Evolutionary conservation across 352 stramenopile species (phyloP).

Genomic region (Paralagenidium karlingii): DNA sequence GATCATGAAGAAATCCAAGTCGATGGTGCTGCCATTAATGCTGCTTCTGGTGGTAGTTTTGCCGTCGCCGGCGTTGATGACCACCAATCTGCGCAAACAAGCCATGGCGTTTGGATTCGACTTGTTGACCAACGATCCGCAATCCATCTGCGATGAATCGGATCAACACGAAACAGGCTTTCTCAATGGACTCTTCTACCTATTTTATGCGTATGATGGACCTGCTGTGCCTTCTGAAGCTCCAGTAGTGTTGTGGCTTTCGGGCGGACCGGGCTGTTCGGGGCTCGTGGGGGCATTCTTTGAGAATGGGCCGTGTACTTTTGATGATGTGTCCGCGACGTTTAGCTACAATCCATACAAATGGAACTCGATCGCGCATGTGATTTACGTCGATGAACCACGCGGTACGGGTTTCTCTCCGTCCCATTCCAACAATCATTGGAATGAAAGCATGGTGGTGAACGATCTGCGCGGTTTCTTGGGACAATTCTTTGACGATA

Average conservation of each 20-base stretch:
- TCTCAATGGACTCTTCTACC: constrained; percentile 56
- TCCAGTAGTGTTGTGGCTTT: constrained; percentile 95
- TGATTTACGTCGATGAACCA: constrained; percentile 97
- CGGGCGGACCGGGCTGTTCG: constrained; percentile 92
- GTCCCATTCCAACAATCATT: constrained; percentile 9
- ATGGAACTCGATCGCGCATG: constrained; percentile 91
- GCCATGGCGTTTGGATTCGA: no score
- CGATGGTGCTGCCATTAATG: no score
- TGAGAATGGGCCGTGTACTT: constrained; percentile 94
- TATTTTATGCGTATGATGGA: constrained; percentile 69
- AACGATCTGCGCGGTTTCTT: constrained; percentile 38
- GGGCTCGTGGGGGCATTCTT: constrained; percentile 87
- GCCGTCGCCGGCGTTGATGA: no score
- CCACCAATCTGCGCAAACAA: no score
- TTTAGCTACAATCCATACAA: constrained; percentile 83
- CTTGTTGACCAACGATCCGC: no score
- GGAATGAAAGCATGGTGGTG: constrained; percentile 33
- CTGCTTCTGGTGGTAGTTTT: no score
- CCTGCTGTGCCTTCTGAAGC: constrained; percentile 12
- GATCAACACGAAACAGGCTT: constrained; percentile 37
- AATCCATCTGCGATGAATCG: constrained; percentile 63
- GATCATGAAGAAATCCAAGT: no score
- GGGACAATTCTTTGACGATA: constrained; percentile 32
- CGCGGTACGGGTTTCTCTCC: constrained; percentile 54
- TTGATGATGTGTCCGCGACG: constrained; percentile 39